Base-by-base conservation (phyloP, 2,329 filamentous ascomycete genomes). In the Claviceps paspali region DNA sequence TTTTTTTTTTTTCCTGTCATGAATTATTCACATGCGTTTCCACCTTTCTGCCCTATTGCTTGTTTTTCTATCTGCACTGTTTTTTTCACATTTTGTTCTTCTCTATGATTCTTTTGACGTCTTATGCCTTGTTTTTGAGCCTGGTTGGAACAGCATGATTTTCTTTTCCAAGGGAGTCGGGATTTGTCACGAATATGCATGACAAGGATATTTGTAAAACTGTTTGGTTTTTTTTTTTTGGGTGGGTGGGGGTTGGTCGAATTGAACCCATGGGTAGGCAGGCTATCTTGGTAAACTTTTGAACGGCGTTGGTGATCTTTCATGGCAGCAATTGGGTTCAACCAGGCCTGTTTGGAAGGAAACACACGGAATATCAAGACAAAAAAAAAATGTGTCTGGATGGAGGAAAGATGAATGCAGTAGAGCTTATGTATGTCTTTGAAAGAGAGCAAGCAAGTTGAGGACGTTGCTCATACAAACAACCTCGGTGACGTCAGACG, bases 141-240 rank as follows among this genome's bases (percentile, higher is more conserved):
- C n/a, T n/a, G n/a, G n/a, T n/a, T n/a, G n/a, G n/a, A n/a, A n/a
- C n/a, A n/a, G n/a, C n/a, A n/a, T n/a, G n/a, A n/a, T n/a, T n/a
- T n/a, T n/a, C n/a, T n/a, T n/a, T n/a, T n/a, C n/a, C n/a, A n/a
- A n/a, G n/a, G n/a, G n/a, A n/a, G n/a, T 27, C 6, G 18, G 19
- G 19, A 30, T 33, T 19, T 40, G 33, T 15, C 29, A 43, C 29
- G 33, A 38, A 35, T 10, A 24, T 33, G 35, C 28, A 43, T 15
- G 31, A 43, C 24, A 14, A 21, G 18, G 26, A 33, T 12, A 17
- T 18, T 14, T 29, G 8, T 15, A 14, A n/a, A n/a, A n/a, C n/a
- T n/a, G n/a, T n/a, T n/a, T n/a, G n/a, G n/a, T n/a, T 29, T 29
- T 36, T n/a, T n/a, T 36, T 29, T 33, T 26, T 19, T 21, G 3